A percentile compares a stretch with the other conserved stretches of the same genome.
Conservation (phyloP, 2,329 filamentous ascomycete genomes). For the Dothistroma septosporum region DNA sequence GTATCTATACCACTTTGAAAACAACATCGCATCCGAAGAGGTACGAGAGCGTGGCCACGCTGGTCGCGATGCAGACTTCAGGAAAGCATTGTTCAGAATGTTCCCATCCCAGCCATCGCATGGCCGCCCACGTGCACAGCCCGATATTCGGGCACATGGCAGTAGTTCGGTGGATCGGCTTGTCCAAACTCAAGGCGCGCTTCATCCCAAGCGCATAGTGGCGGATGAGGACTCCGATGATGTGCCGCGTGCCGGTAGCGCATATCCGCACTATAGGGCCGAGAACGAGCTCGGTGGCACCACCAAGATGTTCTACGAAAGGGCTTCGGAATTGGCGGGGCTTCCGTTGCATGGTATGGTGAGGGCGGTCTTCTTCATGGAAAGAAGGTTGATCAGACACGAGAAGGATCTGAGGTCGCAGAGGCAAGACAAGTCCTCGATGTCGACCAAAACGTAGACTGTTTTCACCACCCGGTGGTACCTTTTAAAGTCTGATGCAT, state of each 20-base stretch:
- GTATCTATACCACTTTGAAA: conserved; percentile 76
- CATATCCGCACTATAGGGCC: conserved; percentile 48
- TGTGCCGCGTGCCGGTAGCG: conserved; percentile 46
- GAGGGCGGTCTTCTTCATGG: conserved; percentile 48
- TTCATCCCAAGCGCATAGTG: conserved; percentile 40
- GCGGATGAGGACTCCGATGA: conserved; percentile 30
- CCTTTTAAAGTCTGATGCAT: conserved; percentile 7
- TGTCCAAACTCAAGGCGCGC: conserved; percentile 40
- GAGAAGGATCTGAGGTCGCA: conserved; percentile 28
- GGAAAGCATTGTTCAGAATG: conserved; percentile 39
- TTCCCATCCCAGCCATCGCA: conserved; percentile 36
- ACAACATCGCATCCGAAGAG: conserved; percentile 55
- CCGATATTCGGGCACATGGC: conserved; percentile 16
- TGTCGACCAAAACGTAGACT: conserved; percentile 6
- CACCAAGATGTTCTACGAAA: conserved; percentile 48
- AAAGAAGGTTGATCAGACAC: conserved; percentile 43
- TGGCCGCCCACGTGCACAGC: conserved; percentile 7
- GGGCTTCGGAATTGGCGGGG: conserved; percentile 49
- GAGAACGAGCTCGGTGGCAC: conserved; percentile 44
- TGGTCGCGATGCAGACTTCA: conserved; percentile 38
- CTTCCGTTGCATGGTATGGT: conserved; percentile 50
- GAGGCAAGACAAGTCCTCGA: conserved; percentile 9
- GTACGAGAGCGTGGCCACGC: conserved; percentile 33
- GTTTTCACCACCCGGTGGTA: conserved; percentile 4
- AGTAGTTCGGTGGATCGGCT: conserved; percentile 35